These are phyloP conservation scores for Hypoxylon sp. DNA, from an alignment of 2,329 filamentous ascomycete genomes.

Conservation along the genomic window DNA sequence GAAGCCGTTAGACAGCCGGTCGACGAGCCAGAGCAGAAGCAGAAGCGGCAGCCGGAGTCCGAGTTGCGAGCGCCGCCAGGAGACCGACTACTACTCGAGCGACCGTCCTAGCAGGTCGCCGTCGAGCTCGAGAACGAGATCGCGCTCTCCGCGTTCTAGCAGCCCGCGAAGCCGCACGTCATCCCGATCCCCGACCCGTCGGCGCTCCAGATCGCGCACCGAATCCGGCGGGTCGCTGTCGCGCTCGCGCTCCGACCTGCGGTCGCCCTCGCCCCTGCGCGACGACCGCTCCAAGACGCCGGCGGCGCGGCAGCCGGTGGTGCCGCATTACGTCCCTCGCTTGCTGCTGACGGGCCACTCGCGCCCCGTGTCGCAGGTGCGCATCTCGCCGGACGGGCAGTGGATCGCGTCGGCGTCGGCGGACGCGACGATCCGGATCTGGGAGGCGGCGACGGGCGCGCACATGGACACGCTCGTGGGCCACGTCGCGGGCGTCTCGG, in stretches of 20 bases:
- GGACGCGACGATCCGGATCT: constrained; percentile 90
- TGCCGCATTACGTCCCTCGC: constrained; percentile 72
- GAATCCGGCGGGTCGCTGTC: constrained; percentile 23
- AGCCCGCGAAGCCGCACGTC: constrained; percentile 19
- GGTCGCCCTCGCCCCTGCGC: constrained; percentile 35
- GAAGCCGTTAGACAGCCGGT: constrained; percentile 37
- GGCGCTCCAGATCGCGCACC: constrained; percentile 33
- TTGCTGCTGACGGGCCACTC: constrained; percentile 80
- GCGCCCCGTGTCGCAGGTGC: constrained; percentile 81
- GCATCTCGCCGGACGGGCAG: constrained; percentile 87
- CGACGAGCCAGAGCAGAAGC: constrained; percentile 36
- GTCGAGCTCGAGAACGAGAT: constrained; percentile 36
- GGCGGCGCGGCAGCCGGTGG: constrained; percentile 57
- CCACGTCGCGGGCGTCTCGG: constrained; percentile 91
- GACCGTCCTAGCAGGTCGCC: constrained; percentile 42
- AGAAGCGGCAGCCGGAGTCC: constrained; percentile 17
- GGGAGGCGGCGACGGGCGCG: constrained; percentile 79
- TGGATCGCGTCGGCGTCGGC: constrained; percentile 92
- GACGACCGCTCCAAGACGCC: constrained; percentile 34
- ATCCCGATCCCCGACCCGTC: constrained; percentile 27
- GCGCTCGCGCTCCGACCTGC: constrained; percentile 2
- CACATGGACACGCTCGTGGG: constrained; percentile 90
- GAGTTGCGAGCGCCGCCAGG: constrained; percentile 34
- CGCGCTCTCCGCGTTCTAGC: constrained; percentile 24
- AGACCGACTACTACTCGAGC: constrained; percentile 43